phyloP scores from a whole-genome alignment of 352 stramenopile genomes.

The Pythium chondricola region DNA sequence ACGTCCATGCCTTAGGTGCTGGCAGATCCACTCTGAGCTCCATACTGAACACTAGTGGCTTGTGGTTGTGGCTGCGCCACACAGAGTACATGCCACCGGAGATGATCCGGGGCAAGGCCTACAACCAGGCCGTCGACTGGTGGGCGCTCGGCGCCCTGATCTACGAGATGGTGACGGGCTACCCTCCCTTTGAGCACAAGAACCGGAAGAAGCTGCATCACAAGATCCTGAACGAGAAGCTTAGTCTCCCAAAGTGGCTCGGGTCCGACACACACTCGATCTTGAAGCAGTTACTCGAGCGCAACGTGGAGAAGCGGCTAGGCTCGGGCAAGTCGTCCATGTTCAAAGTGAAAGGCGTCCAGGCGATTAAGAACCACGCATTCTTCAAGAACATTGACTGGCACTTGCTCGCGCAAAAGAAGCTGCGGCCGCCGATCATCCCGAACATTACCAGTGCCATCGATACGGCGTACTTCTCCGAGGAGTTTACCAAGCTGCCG shows the following conservation, averaged over 20 bases:
- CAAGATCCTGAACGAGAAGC: constrained; percentile 85
- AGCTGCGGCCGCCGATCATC: constrained; percentile 86
- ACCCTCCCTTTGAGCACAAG: constrained; percentile 76
- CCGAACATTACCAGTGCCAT: constrained; percentile 83
- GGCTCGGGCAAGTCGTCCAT: constrained; percentile 94
- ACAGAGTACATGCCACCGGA: constrained; percentile 86
- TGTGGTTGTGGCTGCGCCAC: too few relatives aligned
- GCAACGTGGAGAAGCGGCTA: constrained; percentile 93
- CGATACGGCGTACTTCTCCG: constrained; percentile 92
- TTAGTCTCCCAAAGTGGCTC: constrained; percentile 77
- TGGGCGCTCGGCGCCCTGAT: constrained; percentile 80
- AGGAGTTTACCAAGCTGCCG: constrained; percentile 82
- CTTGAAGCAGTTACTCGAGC: constrained; percentile 95
- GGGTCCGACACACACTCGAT: constrained; percentile 89
- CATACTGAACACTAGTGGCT: too few relatives aligned
- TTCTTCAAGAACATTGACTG: constrained; percentile 95
- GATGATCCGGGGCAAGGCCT: constrained; percentile 80
- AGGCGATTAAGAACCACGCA: constrained; percentile 93
- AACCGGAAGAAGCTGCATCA: constrained; percentile 85
- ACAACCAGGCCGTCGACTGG: constrained; percentile 85
- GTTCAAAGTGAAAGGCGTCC: constrained; percentile 97
- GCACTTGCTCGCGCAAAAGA: constrained; percentile 88
- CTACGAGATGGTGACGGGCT: constrained; percentile 84
- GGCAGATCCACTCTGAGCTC: neutral
- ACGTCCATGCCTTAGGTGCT: neutral